Base-by-base conservation (phyloP, 2,329 filamentous ascomycete genomes). In the Phyllosticta paracitricarpa region DNA sequence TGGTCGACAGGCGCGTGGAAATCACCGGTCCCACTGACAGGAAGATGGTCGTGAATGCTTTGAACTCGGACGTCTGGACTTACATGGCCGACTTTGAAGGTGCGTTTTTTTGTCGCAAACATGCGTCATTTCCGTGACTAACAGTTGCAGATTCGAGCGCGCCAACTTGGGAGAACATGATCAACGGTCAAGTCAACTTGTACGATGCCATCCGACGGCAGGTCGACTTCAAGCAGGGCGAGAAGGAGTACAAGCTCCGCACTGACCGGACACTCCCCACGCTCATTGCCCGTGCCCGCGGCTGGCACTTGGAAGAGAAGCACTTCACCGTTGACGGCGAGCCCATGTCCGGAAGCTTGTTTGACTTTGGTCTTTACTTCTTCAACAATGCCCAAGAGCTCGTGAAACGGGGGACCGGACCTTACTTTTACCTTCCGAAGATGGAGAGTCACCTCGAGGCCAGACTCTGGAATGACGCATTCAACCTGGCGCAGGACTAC, bases 11-110 rank as follows among this genome's bases (percentile, higher is more conserved):
- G 66, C 86, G 94, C 64, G 89, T 97, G 33, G 94, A 99, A 81
- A 99, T 97, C 71, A 99, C 94, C 4, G 94, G 94, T 8, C 94
- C 94, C 0, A 97, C 92, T 6, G 94, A 97, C 77, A 84, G 94
- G 68, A 99, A 97, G 84, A 99, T 99, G 94, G 91, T 97, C 56
- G 90, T 97, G 65, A 99, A 99, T 75, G 94, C 94, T 9, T 73
- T 97, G 73, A 99, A 97, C 77, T 88, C 93, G 54, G 84, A 97
- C 71, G 94, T 97, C 25, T 97, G 89, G 88, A 97, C 93, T 61
- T 99, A 97, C 72, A 99, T 99, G 94, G 94, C 94, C 56, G 94
- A 99, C 77, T 96, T 99, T 68, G 94, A 99, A 79, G 93, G 92
- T 94, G 76, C 70, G 82, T 74, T 19, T 30, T 30, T 30, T 48